Percentiles rank a stretch among this genome's conserved stretches.
These are phyloP conservation scores for Ceratocystis albifundus DNA, from an alignment of 2,329 filamentous ascomycete species.

Conservation along the genomic window DNA sequence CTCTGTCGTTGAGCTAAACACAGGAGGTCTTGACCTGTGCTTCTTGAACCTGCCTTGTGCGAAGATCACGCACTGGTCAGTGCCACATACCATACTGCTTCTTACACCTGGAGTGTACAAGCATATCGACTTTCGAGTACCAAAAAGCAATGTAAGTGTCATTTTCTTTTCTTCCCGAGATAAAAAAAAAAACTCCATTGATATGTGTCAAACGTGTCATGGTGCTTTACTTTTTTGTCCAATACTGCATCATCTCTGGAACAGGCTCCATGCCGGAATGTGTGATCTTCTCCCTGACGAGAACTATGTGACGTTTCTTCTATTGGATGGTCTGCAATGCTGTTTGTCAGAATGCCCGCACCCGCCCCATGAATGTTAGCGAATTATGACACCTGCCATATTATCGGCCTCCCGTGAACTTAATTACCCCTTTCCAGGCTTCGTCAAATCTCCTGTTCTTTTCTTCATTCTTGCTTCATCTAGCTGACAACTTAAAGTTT, in stretches of 20 bases:
- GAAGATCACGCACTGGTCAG: background rate
- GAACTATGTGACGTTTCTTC: background rate
- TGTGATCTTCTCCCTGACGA: background rate
- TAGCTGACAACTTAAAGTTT: background rate
- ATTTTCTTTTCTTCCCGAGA: background rate
- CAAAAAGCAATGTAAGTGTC: background rate
- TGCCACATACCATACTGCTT: background rate
- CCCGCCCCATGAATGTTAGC: background rate
- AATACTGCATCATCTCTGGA: background rate
- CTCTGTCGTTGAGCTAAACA: background rate
- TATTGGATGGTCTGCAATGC: background rate
- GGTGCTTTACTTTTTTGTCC: background rate
- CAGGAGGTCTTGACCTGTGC: background rate
- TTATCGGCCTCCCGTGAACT: background rate
- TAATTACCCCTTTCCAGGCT: background rate
- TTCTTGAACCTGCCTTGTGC: background rate
- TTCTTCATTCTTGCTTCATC: background rate
- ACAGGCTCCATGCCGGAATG: background rate
- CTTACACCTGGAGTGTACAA: conserved; percentile 9
- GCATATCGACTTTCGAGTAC: background rate
- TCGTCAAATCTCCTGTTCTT: background rate
- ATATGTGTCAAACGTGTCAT: background rate
- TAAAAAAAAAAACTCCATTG: background rate
- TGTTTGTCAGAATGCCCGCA: background rate
- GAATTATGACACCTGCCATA: background rate